Evolutionary conservation across 257 asterid species (phyloP).

Genomic region (Ajuga chamaepitys): DNA sequence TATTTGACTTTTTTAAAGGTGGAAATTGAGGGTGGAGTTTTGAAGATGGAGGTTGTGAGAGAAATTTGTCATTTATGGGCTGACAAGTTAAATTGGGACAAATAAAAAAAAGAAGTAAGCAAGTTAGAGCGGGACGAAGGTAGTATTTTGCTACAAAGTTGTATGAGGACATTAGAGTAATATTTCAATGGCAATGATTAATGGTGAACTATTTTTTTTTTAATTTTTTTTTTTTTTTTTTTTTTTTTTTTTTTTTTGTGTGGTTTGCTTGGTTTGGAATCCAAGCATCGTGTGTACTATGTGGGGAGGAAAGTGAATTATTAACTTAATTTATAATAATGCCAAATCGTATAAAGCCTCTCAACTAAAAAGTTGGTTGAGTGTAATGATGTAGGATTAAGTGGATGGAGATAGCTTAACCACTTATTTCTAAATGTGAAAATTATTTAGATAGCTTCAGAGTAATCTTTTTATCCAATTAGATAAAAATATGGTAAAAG

Average conservation of each 20-base stretch:
- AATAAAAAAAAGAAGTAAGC: too few relatives aligned
- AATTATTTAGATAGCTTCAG: neutral
- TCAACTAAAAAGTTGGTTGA: neutral
- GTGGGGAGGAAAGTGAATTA: neutral
- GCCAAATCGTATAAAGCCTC: neutral
- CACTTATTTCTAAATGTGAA: neutral
- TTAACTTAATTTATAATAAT: neutral
- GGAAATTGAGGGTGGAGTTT: too few relatives aligned
- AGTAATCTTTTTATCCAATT: neutral
- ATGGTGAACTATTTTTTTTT: neutral
- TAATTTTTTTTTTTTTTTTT: neutral
- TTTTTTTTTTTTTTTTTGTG: too few relatives aligned
- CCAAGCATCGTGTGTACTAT: constrained; percentile 3
- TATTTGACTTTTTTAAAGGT: too few relatives aligned
- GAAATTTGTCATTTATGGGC: too few relatives aligned
- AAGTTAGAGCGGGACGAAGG: too few relatives aligned
- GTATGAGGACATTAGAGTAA: too few relatives aligned
- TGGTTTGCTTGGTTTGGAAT: constrained; percentile 18
- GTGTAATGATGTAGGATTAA: neutral
- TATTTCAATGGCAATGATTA: too few relatives aligned
- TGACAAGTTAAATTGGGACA: too few relatives aligned
- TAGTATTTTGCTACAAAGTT: too few relatives aligned
- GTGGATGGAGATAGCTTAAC: constrained; percentile 9
- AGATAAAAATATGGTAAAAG: neutral
- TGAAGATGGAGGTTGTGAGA: too few relatives aligned